Evolutionary conservation across 1,284 basidiomycete species (phyloP).

Genomic region (Trametes hirsuta): DNA sequence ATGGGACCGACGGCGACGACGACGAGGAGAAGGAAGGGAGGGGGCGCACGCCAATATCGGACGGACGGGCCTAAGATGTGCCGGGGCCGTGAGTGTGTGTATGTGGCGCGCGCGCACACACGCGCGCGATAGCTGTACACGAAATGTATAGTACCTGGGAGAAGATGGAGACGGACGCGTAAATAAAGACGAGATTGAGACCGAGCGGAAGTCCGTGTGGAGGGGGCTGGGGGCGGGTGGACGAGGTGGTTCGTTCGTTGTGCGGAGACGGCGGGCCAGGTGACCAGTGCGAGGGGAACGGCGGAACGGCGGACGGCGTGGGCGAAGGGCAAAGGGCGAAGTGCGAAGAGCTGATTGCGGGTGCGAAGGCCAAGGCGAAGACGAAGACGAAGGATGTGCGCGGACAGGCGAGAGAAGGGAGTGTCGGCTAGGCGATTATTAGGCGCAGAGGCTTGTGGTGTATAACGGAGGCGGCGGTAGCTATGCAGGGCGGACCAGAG

Average conservation of each 20-base stretch:
- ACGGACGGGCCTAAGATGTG: background rate
- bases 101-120: background rate
- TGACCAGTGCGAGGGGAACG: background rate
- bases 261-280: background rate
- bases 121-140: conserved; percentile 19
- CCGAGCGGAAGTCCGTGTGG: conserved; percentile 2
- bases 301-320: background rate
- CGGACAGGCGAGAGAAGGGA: background rate
- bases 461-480: conserved; percentile 2
- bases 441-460: background rate
- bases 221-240: background rate
- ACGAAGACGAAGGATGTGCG: background rate
- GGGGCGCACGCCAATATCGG: too few relatives aligned
- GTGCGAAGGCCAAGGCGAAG: conserved; percentile 3
- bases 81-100: background rate
- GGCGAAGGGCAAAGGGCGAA: too few relatives aligned
- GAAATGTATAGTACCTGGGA: conserved; percentile 19
- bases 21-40: too few relatives aligned
- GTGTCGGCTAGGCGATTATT: background rate
- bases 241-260: background rate
- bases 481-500: conserved; percentile 7
- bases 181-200: conserved; percentile 17
- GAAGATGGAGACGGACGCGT: conserved; percentile 19
- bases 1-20: too few relatives aligned
- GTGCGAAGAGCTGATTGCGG: background rate